phyloP scores from a whole-genome alignment of 495 filamentous ascomycete genomes.

The Xylaria castorea region DNA sequence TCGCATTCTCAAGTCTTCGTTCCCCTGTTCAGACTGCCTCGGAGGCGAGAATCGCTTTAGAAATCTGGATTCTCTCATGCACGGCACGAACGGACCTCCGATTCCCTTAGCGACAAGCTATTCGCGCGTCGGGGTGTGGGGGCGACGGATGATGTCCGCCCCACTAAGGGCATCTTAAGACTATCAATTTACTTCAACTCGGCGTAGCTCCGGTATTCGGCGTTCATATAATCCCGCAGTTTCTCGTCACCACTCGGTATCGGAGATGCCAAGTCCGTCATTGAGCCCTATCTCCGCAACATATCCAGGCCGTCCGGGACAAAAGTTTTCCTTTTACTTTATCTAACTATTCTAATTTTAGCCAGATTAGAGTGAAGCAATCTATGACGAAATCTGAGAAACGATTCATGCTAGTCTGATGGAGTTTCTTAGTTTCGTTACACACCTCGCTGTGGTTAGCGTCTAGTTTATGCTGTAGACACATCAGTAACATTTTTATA shows the following conservation, averaged over 20 bases:
- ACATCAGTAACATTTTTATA: not conserved
- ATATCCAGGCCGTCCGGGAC: not conserved
- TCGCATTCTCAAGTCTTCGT: not conserved
- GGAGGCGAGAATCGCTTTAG: not conserved
- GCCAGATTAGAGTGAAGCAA: not conserved
- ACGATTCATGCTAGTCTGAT: not conserved
- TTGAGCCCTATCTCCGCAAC: not conserved
- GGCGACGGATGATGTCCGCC: not conserved
- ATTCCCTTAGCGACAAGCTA: not conserved
- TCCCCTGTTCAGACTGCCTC: not conserved
- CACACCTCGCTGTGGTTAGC: not conserved
- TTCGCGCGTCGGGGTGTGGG: not conserved
- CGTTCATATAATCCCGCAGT: not conserved
- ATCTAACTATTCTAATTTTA: not conserved
- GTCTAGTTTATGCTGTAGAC: not conserved
- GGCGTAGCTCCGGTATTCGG: conserved; percentile 10
- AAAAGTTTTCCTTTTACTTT: not conserved
- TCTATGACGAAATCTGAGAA: not conserved
- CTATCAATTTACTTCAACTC: not conserved
- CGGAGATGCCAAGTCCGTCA: not conserved
- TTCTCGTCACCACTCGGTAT: not conserved
- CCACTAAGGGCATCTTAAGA: not conserved
- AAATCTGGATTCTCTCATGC: not conserved
- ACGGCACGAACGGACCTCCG: not conserved
- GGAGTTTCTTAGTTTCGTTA: not conserved